Conservation (phyloP, 2,329 filamentous ascomycete genomes). For the Pezicula carpinea region DNA sequence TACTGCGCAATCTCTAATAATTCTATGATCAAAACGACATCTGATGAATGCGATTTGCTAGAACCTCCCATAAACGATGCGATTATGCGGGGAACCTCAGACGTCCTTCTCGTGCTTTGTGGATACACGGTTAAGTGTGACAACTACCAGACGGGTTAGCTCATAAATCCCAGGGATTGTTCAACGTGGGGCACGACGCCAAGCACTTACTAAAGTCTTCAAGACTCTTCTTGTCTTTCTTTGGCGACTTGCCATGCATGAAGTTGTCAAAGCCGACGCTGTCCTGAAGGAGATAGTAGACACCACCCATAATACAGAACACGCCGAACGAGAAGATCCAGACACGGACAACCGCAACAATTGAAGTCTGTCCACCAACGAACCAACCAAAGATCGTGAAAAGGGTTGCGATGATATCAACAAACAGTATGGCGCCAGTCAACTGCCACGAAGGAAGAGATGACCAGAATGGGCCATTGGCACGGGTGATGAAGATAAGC, state of each 20-base stretch:
- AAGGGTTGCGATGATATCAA: constrained; percentile 79
- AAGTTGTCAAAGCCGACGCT: constrained; percentile 82
- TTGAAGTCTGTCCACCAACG: constrained; percentile 63
- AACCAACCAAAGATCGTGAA: constrained; percentile 88
- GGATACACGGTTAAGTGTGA: constrained; percentile 84
- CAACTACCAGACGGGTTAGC: constrained; percentile 60
- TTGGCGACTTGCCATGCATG: constrained; percentile 84
- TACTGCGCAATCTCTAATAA: no score
- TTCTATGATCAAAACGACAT: no score
- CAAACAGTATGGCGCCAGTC: constrained; percentile 68
- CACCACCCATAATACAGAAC: constrained; percentile 73
- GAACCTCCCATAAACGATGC: neutral
- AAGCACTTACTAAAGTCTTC: constrained; percentile 79
- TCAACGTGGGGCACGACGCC: constrained; percentile 1
- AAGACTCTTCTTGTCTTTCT: constrained; percentile 75
- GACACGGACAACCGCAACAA: constrained; percentile 80
- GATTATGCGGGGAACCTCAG: constrained; percentile 37
- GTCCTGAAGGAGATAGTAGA: constrained; percentile 78
- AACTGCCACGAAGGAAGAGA: constrained; percentile 86
- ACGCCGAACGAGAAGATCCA: constrained; percentile 91
- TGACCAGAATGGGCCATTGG: constrained; percentile 89
- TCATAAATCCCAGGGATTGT: neutral
- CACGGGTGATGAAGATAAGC: constrained; percentile 94
- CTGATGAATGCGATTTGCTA: neutral
- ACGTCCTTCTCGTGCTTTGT: constrained; percentile 87